Evolutionary conservation across 495 filamentous ascomycete genomes (phyloP), one percentile per base, ranked within the genome.

Genomic region (Monascus purpureus): DNA sequence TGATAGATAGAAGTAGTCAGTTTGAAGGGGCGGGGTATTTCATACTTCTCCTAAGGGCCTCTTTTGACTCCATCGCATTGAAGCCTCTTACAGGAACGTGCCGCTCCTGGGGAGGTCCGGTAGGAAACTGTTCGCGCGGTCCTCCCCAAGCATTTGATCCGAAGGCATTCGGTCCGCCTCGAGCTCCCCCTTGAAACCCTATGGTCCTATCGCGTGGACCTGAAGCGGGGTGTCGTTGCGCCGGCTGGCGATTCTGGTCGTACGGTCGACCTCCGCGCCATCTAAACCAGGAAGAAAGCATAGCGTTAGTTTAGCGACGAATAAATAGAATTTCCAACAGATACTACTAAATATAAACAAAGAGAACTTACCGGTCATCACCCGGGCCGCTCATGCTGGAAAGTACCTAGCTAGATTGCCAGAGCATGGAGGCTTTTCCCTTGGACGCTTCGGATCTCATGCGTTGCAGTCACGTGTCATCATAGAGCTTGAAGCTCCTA

Each of bases 41-140:
- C 41, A 19, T 53, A 65, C 61, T 48, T 49, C 38, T 53, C 43
- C 49, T 63, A 15, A 70, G 44, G 28, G 52, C 43, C 24, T 40
- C 51, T 38, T 59, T 65, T n/a, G 48, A 49, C 37, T 68, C 64
- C 4, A 44, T 37, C 15, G 60, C 52, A 36, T 70, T 70, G 49
- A 68, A 70, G 6, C 53, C 58, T 25, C 52, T 49, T 17, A 64
- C 61, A 23, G 63, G 53, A 15, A 58, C 47, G 40, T 68, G 63
- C 29, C 55, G 58, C 6, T 63, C 61, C 35, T 57, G 55, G 18
- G 44, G 27, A 25, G 40, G 38, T 15, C 44, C 44, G 3, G 39
- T 31, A 5, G 37, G 17, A 12, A 22, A 16, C 37, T 45, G 37
- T 13, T 47, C 47, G 13, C 42, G 40, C 25, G 48, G 40, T 26